phyloP scores from a whole-genome alignment of 495 filamentous ascomycete genomes.

The Daldinia loculata region DNA sequence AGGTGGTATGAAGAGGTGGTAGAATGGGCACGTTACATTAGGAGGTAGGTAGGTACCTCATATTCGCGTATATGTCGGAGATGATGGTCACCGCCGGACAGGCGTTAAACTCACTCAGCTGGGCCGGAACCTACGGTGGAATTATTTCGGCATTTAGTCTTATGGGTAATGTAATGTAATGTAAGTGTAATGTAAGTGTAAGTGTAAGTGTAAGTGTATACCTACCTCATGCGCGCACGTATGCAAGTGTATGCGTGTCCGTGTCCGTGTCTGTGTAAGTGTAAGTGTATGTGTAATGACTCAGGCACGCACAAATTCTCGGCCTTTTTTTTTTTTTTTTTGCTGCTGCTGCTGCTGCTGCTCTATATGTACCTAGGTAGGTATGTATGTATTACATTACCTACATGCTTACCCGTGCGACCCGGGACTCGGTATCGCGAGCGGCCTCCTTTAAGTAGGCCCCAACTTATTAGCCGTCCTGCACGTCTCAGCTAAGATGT shows the following conservation, averaged over 20 bases:
- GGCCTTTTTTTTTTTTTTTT: not conserved
- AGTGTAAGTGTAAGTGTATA: no score
- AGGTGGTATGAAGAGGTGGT: not conserved
- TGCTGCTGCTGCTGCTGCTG: no score
- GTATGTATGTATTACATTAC: no score
- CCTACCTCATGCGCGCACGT: no score
- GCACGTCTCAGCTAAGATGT: no score
- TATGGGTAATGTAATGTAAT: not conserved
- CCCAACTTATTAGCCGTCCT: no score
- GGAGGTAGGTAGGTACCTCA: not conserved
- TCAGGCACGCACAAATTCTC: not conserved
- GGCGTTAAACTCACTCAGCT: not conserved
- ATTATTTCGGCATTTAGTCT: not conserved
- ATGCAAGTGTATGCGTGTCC: no score
- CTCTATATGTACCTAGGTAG: no score
- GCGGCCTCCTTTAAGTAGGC: no score
- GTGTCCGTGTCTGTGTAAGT: not conserved
- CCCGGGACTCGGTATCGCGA: no score
- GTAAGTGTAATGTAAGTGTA: no score
- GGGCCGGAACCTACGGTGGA: not conserved
- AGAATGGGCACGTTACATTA: not conserved
- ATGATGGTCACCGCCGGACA: not conserved
- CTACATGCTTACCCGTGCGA: no score
- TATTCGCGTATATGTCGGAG: not conserved
- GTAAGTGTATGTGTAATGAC: not conserved